Evolutionary conservation across 768 basidiomycete species (phyloP).

Genomic region (Galerina sulciceps): DNA sequence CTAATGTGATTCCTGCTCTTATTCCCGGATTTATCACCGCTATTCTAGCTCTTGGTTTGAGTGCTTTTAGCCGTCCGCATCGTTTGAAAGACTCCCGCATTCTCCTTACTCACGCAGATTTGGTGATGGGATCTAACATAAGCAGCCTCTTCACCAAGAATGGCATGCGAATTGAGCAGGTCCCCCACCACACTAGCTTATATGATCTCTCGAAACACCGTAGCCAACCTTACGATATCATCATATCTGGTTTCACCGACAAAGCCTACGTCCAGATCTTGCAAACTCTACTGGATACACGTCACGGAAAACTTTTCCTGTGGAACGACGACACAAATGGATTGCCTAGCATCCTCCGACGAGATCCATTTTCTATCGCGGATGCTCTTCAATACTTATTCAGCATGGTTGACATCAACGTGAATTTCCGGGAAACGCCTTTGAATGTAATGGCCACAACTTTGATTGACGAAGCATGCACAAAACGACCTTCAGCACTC

Average conservation of each 20-base stretch:
- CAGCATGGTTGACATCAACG: background rate
- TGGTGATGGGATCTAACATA: slow-evolving; percentile 8
- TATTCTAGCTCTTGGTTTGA: slow-evolving; percentile 18
- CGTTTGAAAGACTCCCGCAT: slow-evolving; percentile 17
- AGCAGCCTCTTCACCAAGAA: background rate
- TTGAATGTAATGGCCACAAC: background rate
- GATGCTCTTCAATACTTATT: slow-evolving; percentile 10
- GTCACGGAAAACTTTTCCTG: slow-evolving; percentile 9
- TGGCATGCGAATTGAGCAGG: background rate
- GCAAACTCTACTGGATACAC: slow-evolving; percentile 3
- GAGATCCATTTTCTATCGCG: slow-evolving; percentile 9
- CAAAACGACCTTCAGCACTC: background rate
- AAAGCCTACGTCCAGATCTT: slow-evolving; percentile 9
- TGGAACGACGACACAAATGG: slow-evolving; percentile 14
- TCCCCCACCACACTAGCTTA: slow-evolving; percentile 9
- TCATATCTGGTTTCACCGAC: slow-evolving; percentile 15
- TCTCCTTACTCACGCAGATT: slow-evolving; percentile 17
- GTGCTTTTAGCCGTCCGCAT: slow-evolving; percentile 14
- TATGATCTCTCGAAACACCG: slow-evolving; percentile 9
- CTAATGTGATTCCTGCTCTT: slow-evolving; percentile 4
- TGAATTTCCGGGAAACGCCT: background rate
- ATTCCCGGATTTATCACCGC: slow-evolving; percentile 20
- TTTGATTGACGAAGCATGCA: background rate
- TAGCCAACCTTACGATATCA: slow-evolving; percentile 8
- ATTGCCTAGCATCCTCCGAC: background rate